Base-by-base conservation (phyloP, 2,329 filamentous ascomycete species). In the Dryadomyces quercus-mongolicae region DNA sequence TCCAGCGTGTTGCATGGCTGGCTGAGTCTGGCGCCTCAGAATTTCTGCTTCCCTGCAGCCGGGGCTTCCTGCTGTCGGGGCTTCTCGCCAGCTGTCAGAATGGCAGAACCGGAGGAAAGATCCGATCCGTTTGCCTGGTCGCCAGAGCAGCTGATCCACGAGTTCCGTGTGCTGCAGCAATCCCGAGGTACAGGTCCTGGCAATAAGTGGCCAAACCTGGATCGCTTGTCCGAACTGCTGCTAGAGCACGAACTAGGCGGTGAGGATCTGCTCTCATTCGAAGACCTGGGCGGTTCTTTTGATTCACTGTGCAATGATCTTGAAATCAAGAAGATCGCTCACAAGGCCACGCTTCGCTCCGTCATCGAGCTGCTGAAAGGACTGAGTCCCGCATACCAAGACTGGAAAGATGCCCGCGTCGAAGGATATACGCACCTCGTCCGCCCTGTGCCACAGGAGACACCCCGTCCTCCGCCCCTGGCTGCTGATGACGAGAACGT, bases 91-190 rank as follows among this genome's bases (percentile, higher is more conserved):
- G 25, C 25, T 34, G 22, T 10, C 36, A 40, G 5, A 16, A 50
- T 40, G 36, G 36, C 36, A n/a, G 21, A 51, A 16, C 10, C 13
- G 6, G 15, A 9, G 15, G 40, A 44, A 10, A n/a, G 20, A 13
- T 12, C 49, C 54, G 88, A 95, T 67, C 88, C 89, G n/a, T 85
- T 83, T 66, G 63, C 76, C 53, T 95, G 89, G 89, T 76, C 77
- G 40, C 73, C 83, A 36, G 80, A 85, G 42, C 75, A 81, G 40
- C 80, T 94, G 12, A 76, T 86, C 10, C 65, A 73, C 16, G 82
- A 84, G 62, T 72, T 94, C 3, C 88, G 84, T 63, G 72, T 76
- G 21, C 62, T 71, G 2, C 63, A 71, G 3, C 71, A 71, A 49
- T 74, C 78, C 10, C 80, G 77, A 76, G 60, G 59, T 44, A 63